These are phyloP conservation scores for Trichoderma orchidacearum DNA, from an alignment of 495 filamentous ascomycete genomes.

Conservation along the genomic window DNA sequence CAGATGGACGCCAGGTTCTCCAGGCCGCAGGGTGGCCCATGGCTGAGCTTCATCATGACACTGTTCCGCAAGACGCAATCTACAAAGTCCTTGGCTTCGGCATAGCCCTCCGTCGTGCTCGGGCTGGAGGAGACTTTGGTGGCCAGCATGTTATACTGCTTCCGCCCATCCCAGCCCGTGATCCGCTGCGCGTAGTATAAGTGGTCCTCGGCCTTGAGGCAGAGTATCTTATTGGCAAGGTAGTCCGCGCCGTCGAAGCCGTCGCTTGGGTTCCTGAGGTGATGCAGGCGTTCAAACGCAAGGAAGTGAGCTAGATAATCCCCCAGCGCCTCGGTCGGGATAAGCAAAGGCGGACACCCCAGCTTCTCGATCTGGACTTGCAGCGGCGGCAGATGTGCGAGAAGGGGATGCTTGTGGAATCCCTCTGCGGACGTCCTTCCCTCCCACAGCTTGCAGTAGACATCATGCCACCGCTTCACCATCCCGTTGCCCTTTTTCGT, in stretches of 20 bases:
- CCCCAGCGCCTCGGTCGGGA: slow-evolving; percentile 12
- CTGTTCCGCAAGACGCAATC: slow-evolving; percentile 12
- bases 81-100: slow-evolving; percentile 15
- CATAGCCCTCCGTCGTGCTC: slow-evolving; percentile 6
- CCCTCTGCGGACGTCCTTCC: slow-evolving; percentile 14
- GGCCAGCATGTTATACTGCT: slow-evolving; percentile 14
- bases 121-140: not conserved
- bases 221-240: slow-evolving; percentile 11
- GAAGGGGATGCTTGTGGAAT: slow-evolving; percentile 18
- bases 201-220: slow-evolving; percentile 9
- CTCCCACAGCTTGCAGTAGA: slow-evolving; percentile 22
- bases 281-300: slow-evolving; percentile 15
- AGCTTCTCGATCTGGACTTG: slow-evolving; percentile 9
- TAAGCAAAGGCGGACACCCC: slow-evolving; percentile 9
- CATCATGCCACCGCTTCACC: slow-evolving; percentile 24
- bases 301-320: slow-evolving; percentile 15
- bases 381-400: slow-evolving; percentile 16
- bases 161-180: slow-evolving; percentile 12
- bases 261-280: slow-evolving; percentile 15
- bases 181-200: slow-evolving; percentile 12
- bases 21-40: slow-evolving; percentile 10
- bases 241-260: slow-evolving; percentile 17
- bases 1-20: slow-evolving; percentile 16
- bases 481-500: slow-evolving; percentile 19
- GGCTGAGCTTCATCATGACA: slow-evolving; percentile 16